These are phyloP conservation scores for Lipomyces mesembrius DNA, from an alignment of 805 yeast genomes.

Conservation along the genomic window DNA sequence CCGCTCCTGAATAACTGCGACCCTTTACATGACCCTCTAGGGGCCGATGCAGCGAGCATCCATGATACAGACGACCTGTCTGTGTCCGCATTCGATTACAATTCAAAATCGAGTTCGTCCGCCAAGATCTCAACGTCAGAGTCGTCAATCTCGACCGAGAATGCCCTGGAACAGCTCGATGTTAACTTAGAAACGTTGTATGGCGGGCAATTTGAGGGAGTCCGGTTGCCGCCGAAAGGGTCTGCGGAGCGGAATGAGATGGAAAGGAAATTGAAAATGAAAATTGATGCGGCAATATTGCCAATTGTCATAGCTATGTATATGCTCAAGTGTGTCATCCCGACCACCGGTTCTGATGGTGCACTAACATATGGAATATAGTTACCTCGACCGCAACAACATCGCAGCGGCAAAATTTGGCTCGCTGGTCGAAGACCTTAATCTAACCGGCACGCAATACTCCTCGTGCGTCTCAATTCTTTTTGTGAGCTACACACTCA, in stretches of 20 bases:
- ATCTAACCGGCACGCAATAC: constrained; percentile 50
- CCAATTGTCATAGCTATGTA: constrained; percentile 58
- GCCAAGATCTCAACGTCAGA: background rate
- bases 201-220: constrained; percentile 36
- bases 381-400: constrained; percentile 54
- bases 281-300: constrained; percentile 55
- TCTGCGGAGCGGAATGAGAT: constrained; percentile 53
- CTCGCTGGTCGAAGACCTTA: constrained; percentile 51
- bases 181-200: constrained; percentile 11
- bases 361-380: constrained; percentile 23
- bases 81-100: background rate
- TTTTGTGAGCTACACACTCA: constrained; percentile 55
- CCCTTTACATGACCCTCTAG: background rate
- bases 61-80: background rate
- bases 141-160: background rate
- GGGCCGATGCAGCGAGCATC: background rate
- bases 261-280: constrained; percentile 53
- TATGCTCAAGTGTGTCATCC: constrained; percentile 50
- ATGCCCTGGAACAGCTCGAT: background rate
- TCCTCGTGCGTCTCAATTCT: constrained; percentile 56
- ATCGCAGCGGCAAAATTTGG: constrained; percentile 55
- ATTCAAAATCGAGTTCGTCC: background rate
- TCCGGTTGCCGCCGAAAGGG: constrained; percentile 38
- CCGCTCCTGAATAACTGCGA: background rate
- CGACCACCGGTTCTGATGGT: too few species aligned